Evolutionary conservation across 805 yeast species (phyloP), one percentile per base, ranked within the genome.

Genomic region (Wickerhamiella alocasiicola): DNA sequence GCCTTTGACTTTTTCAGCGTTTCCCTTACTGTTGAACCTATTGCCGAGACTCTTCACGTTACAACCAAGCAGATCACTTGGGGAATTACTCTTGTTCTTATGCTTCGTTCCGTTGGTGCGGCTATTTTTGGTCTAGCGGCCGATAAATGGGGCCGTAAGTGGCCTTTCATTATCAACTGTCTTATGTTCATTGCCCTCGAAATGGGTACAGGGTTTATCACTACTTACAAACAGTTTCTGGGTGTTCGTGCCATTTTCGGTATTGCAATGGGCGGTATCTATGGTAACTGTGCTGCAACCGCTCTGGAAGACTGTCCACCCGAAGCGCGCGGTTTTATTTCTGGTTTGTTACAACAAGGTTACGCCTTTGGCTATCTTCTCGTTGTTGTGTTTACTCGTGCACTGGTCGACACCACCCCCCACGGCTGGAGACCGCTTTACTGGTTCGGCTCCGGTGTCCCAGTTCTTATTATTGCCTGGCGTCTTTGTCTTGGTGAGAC

Each of bases 321-420:
- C 2, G 62, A 59, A 21, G 73, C 82, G 11, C 67, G 80, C 50
- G 79, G 81, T 29, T 59, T 76, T 33, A 55, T 79, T 20, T 71
- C 78, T 13, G 85, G 85, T 36, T 57, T 81, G 31, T 72, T 83
- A 55, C 94, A 82, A 59, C 80, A 81, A 56, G 94, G 94, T 46
- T 83, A 78, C 49, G 78, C 80, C 9, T 65, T 78, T 47, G 87
- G 85, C 11, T 76, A 75, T 51, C 66, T 78, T 40, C 62, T 77
- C 19, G 81, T 75, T 1, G 78, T 73, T 23, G 61, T 74, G n/a
- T 78, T 78, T 61, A 71, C 63, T 53, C 65, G 83, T 46, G 84
- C 82, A 9, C 63, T 77, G 44, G 52, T 49, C 4, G 64, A 67
- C 41, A 68, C 68, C 44, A 55, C 69, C 4, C 51, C 59, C 3